These are phyloP conservation scores for Penicillium sp. DNA, from an alignment of 2,329 filamentous ascomycete species.

Conservation along the genomic window DNA sequence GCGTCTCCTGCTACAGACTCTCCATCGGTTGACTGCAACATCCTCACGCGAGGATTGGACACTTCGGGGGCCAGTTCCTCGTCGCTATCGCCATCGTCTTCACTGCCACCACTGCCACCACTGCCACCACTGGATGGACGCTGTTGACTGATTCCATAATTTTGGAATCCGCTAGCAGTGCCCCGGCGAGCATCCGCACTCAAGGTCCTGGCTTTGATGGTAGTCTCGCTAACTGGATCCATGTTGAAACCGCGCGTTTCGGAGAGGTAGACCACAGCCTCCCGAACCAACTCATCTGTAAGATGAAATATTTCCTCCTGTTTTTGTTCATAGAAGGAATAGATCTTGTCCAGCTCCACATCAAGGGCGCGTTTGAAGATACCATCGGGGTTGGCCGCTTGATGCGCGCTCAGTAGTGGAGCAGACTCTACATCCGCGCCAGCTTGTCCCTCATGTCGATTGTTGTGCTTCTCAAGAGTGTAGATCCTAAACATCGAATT, in stretches of 20 bases:
- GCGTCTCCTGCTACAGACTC: constrained; percentile 28
- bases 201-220: constrained; percentile 40
- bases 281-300: constrained; percentile 67
- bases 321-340: constrained; percentile 82
- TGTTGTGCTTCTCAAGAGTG: constrained; percentile 77
- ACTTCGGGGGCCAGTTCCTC: constrained; percentile 47
- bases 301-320: constrained; percentile 82
- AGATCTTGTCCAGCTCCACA: constrained; percentile 88
- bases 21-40: constrained; percentile 24
- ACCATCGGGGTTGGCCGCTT: constrained; percentile 64
- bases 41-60: constrained; percentile 9
- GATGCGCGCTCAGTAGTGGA: constrained; percentile 64
- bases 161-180: constrained; percentile 51
- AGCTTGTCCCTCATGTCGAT: constrained; percentile 52
- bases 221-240: constrained; percentile 40
- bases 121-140: constrained; percentile 45
- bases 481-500: constrained; percentile 65
- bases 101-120: constrained; percentile 44
- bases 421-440: constrained; percentile 73
- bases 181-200: constrained; percentile 41
- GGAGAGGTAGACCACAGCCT: constrained; percentile 64
- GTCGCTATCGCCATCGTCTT: constrained; percentile 52
- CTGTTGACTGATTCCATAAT: constrained; percentile 43
- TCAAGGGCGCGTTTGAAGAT: constrained; percentile 78
- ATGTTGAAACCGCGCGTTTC: constrained; percentile 47